phyloP scores from a whole-genome alignment of 139 green algal species.

The Monoraphidium neglectum region DNA sequence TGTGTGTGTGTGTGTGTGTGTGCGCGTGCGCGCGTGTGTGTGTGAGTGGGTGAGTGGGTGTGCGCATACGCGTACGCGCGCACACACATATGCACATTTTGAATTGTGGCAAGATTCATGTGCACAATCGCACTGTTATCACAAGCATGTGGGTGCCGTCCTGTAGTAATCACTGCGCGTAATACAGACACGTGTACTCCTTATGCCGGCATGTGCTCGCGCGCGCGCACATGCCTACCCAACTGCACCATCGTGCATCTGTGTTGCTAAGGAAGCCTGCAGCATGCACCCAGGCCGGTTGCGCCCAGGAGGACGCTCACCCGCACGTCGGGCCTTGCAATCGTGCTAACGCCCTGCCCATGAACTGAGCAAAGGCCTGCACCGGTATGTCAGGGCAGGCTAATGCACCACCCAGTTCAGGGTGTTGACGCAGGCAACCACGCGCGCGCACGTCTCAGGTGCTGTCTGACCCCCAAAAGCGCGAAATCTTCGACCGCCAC shows the following conservation, averaged over 20 bases:
- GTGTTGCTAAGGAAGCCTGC: too few relatives aligned
- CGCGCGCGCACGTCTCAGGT: slow-evolving; percentile 46
- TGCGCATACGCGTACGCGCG: background rate
- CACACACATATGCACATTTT: background rate
- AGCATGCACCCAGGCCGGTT: too few relatives aligned
- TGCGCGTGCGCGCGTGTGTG: background rate
- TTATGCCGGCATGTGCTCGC: too few relatives aligned
- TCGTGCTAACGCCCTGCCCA: too few relatives aligned
- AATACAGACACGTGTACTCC: too few relatives aligned
- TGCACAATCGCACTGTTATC: background rate
- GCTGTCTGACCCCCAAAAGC: slow-evolving; percentile 83
- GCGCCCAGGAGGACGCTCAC: too few relatives aligned
- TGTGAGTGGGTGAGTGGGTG: background rate
- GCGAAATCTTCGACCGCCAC: slow-evolving; percentile 77
- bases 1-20: background rate
- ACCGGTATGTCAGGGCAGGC: too few relatives aligned
- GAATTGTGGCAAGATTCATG: background rate
- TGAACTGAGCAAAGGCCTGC: too few relatives aligned
- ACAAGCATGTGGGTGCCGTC: background rate
- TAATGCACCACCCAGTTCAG: background rate
- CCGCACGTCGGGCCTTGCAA: too few relatives aligned
- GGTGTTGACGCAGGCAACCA: background rate
- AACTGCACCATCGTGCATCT: too few relatives aligned
- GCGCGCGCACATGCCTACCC: too few relatives aligned
- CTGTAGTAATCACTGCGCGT: too few relatives aligned